Base-by-base conservation (phyloP, 768 basidiomycete species). In the Filobasidium wieringae region DNA sequence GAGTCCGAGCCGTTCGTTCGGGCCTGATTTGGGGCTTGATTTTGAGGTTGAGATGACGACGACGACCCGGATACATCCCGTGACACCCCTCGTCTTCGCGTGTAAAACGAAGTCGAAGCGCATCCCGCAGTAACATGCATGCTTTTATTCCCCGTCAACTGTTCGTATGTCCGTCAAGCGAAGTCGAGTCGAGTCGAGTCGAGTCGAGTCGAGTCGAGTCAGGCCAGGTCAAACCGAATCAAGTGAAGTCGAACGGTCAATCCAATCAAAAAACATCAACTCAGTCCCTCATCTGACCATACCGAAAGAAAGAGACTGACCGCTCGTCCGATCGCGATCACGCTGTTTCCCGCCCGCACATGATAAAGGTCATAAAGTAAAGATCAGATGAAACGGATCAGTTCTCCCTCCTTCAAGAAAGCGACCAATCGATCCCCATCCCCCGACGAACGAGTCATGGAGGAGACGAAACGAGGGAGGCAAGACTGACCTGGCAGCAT, bases 271-370 rank as follows among this genome's bases (percentile, higher is more conserved):
- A 7, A 53, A 53, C 17, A 11, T 12, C n/a, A 2, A 26, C 19
- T 19, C 53, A 14, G n/a, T 27, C 7, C 7, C 37, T 15, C 5
- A 14, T 9, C 4, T 3, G 9, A 3, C 4, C 2, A 15, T 11
- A 31, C 52, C n/a, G 11, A 37, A 31, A 59, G 27, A 43, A n/a
- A n/a, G n/a, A n/a, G n/a, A 64, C 69, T 64, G 53, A 69, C 69
- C 4, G 71, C 69, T 59, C 72, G 58, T 2, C 73, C 73, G 0
- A 74, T 54, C 2, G 71, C 73, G 55, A 74, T 74, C 1, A 74
- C 66, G 41, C 66, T 60, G 22, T 53, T 11, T 22, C n/a, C 14
- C 22, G 11, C 14, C 5, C 22, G 7, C 51, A n/a, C 24, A 50
- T 19, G 2, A 33, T 19, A 9, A 52, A 33, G 15, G 31, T 4